Evolutionary conservation across 139 green algal genomes (phyloP).

Genomic region (Gonium pectorale): DNA sequence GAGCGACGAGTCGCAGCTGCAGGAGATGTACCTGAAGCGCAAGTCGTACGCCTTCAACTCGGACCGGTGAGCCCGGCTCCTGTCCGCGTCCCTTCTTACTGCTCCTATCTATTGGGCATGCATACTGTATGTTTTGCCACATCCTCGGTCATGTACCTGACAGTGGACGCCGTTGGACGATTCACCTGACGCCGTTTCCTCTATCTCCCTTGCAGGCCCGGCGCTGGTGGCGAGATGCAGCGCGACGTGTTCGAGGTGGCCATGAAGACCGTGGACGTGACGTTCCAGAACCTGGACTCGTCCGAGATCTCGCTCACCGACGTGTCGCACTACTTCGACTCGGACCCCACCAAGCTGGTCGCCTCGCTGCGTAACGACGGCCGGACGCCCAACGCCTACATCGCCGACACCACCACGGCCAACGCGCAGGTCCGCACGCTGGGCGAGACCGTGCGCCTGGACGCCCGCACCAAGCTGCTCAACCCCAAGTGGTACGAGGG

Average conservation of each 20-base stretch:
- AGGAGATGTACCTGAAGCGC: constrained; percentile 96
- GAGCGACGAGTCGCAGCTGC: constrained; percentile 96
- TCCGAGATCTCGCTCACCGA: constrained; percentile 98
- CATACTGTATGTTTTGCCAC: no score
- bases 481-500: constrained; percentile 99
- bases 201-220: constrained; percentile 62
- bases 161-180: no score
- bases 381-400: constrained; percentile 90
- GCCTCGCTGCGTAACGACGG: constrained; percentile 89
- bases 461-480: constrained; percentile 99
- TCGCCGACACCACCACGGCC: constrained; percentile 99
- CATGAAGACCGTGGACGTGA: constrained; percentile 98
- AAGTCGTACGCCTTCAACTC: constrained; percentile 99
- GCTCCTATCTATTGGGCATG: no score
- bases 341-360: constrained; percentile 99
- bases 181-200: neutral
- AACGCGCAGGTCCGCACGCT: constrained; percentile 98
- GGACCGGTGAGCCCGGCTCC: constrained; percentile 78
- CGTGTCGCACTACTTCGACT: constrained; percentile 98
- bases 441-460: constrained; percentile 95
- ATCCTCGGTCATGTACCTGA: no score
- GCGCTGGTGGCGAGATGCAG: constrained; percentile 90
- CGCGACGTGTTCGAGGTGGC: constrained; percentile 93
- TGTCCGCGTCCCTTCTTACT: neutral
- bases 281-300: constrained; percentile 99